These are phyloP conservation scores for Suillus lakei DNA, from an alignment of 768 basidiomycete genomes.

Conservation along the genomic window DNA sequence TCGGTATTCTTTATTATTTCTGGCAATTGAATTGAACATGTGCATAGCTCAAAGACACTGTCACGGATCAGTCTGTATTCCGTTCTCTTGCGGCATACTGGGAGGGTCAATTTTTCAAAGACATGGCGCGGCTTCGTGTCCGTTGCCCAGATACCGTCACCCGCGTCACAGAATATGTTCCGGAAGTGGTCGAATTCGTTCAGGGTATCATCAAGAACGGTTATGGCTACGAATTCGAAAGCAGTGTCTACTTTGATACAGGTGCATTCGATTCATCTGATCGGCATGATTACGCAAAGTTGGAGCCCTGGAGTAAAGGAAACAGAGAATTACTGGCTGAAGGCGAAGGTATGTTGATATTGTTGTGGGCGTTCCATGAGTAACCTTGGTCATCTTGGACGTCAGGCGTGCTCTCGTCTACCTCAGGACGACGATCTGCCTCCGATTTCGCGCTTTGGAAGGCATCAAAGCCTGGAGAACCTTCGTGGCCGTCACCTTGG, in stretches of 20 bases:
- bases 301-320: slow-evolving; percentile 96
- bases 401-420: slow-evolving; percentile 61
- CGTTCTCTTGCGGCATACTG: slow-evolving; percentile 83
- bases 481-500: slow-evolving; percentile 96
- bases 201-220: slow-evolving; percentile 86
- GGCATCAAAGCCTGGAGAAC: slow-evolving; percentile 94
- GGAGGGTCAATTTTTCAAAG: slow-evolving; percentile 89
- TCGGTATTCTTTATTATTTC: slow-evolving; percentile 34
- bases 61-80: slow-evolving; percentile 87
- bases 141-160: slow-evolving; percentile 90
- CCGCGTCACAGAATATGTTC: slow-evolving; percentile 95
- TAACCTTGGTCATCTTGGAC: slow-evolving; percentile 2
- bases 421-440: slow-evolving; percentile 71
- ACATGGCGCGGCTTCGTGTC: slow-evolving; percentile 89
- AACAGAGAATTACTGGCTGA: slow-evolving; percentile 89
- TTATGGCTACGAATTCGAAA: slow-evolving; percentile 70
- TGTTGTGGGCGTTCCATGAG: not conserved
- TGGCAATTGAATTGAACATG: slow-evolving; percentile 5
- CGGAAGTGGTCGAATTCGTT: slow-evolving; percentile 91
- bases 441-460: slow-evolving; percentile 99
- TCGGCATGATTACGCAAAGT: slow-evolving; percentile 87
- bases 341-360: slow-evolving; percentile 73
- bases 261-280: slow-evolving; percentile 75
- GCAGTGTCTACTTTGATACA: slow-evolving; percentile 94
- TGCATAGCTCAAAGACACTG: slow-evolving; percentile 71